Evolutionary conservation across 805 yeast genomes (phyloP).

Genomic region (Metschnikowia koreensis): DNA sequence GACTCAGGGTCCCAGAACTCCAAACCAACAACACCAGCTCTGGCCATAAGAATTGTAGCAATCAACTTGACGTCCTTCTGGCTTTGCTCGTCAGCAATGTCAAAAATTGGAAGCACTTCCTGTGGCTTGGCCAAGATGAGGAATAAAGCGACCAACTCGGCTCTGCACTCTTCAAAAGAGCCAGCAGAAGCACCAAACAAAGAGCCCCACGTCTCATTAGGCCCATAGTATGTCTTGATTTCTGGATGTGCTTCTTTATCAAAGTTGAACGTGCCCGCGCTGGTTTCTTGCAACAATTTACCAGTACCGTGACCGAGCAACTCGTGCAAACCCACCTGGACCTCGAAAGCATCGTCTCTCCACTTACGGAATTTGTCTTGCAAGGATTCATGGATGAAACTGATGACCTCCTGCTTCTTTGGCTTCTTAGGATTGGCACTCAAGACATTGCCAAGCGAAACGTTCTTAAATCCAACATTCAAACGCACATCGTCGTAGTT

Average conservation of each 20-base stretch:
- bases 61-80: conserved; percentile 64
- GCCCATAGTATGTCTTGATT: conserved; percentile 64
- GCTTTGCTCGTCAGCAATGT: conserved; percentile 52
- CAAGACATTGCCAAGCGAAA: conserved; percentile 81
- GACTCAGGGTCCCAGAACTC: conserved; percentile 86
- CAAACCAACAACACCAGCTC: conserved; percentile 81
- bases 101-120: conserved; percentile 72
- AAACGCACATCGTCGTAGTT: conserved; percentile 87
- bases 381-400: conserved; percentile 57
- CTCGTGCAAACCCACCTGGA: conserved; percentile 92
- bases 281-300: conserved; percentile 58
- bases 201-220: conserved; percentile 90
- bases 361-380: conserved; percentile 63
- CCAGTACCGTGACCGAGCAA: conserved; percentile 91
- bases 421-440: conserved; percentile 66
- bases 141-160: conserved; percentile 85
- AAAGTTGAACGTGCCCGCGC: conserved; percentile 68
- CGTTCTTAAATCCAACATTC: conserved; percentile 84
- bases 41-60: conserved; percentile 77
- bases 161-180: conserved; percentile 89
- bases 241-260: conserved; percentile 68
- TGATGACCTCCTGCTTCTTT: conserved; percentile 61
- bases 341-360: conserved; percentile 82
- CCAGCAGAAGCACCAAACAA: conserved; percentile 81
- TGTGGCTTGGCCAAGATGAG: conserved; percentile 60